These are phyloP conservation scores for Elaeis oleifera DNA, from an alignment of 202 grass and related monocot genomes.

Conservation along the genomic window DNA sequence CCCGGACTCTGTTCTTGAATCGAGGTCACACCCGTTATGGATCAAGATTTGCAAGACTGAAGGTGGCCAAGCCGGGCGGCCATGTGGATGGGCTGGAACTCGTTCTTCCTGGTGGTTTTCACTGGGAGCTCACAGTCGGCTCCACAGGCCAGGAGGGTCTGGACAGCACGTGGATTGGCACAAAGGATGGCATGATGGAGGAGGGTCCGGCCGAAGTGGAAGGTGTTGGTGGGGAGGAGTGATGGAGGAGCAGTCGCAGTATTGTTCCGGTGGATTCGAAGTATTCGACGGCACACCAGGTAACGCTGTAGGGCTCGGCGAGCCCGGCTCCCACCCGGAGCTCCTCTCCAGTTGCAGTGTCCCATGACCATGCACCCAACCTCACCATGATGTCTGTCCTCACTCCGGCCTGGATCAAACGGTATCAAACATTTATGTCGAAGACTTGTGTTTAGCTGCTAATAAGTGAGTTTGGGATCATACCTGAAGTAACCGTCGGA, in stretches of 20 bases:
- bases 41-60: constrained; percentile 49
- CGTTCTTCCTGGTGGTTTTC: constrained; percentile 43
- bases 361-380: constrained; percentile 93
- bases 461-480: background rate
- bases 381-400: constrained; percentile 66
- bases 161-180: constrained; percentile 45
- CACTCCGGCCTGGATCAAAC: constrained; percentile 41
- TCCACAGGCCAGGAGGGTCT: constrained; percentile 47
- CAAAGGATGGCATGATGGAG: constrained; percentile 95
- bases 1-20: constrained; percentile 48
- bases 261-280: constrained; percentile 68
- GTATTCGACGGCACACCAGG: constrained; percentile 95
- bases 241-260: constrained; percentile 62
- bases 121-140: constrained; percentile 47
- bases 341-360: constrained; percentile 71
- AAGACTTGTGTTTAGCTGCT: no score
- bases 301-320: constrained; percentile 58
- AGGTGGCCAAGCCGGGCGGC: constrained; percentile 56
- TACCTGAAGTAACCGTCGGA: constrained; percentile 74
- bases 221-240: constrained; percentile 21
- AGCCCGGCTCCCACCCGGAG: constrained; percentile 90
- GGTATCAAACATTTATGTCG: no score
- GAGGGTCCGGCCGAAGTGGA: constrained; percentile 54
- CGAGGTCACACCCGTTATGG: constrained; percentile 42
- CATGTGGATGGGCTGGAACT: constrained; percentile 55